phyloP scores from a whole-genome alignment of 2,329 filamentous ascomycete species.

The Nothomitra cinnamomea region DNA sequence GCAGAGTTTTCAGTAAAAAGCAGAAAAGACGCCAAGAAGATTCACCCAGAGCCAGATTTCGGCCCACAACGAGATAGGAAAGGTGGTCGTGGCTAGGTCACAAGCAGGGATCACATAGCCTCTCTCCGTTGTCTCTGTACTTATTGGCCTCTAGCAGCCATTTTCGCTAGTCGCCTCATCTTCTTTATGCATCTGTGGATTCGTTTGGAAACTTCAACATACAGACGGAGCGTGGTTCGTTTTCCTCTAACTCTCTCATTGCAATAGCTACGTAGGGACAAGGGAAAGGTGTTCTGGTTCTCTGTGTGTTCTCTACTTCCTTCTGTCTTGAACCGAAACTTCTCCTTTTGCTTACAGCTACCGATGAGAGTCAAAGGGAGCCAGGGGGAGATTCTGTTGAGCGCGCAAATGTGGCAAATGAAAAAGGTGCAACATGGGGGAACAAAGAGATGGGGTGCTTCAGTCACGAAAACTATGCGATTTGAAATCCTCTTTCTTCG shows the following conservation, averaged over 20 bases:
- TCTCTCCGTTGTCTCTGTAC: not conserved
- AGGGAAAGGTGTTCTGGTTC: conserved; percentile 1
- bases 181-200: not conserved
- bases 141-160: not conserved
- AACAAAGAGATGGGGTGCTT: too few species aligned
- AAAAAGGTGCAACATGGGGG: not conserved
- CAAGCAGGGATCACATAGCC: not conserved
- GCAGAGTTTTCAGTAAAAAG: conserved; percentile 80
- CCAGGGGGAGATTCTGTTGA: not conserved
- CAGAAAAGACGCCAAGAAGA: conserved; percentile 61
- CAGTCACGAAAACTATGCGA: not conserved
- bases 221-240: not conserved
- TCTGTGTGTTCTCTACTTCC: not conserved
- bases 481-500: not conserved
- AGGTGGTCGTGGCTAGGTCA: not conserved
- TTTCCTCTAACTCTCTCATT: conserved; percentile 2
- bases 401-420: not conserved
- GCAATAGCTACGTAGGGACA: conserved; percentile 2
- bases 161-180: not conserved
- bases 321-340: too few species aligned
- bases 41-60: conserved; percentile 48
- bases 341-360: too few species aligned
- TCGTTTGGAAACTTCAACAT: conserved; percentile 1
- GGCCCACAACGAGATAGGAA: conserved; percentile 21
- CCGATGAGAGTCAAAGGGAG: too few species aligned